These are phyloP conservation scores for Chlorella sorokiniana DNA, from an alignment of 139 green algal genomes.

Conservation along the genomic window DNA sequence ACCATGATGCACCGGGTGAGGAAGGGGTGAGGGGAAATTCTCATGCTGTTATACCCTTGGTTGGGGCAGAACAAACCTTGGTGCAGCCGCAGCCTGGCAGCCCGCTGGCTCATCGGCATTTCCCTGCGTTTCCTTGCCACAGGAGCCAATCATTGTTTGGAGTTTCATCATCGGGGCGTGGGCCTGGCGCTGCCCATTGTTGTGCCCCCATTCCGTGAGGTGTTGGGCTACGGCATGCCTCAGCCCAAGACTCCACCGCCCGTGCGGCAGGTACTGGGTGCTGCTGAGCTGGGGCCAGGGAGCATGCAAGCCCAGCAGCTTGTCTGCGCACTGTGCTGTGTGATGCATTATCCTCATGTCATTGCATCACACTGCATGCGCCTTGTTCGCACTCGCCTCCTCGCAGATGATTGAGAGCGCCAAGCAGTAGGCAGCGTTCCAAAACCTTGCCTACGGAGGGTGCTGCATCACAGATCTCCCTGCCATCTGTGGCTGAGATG, in stretches of 20 bases:
- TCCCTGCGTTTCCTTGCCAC: conserved; percentile 20
- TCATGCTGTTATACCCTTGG: background rate
- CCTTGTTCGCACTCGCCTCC: background rate
- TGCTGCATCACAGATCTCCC: no score
- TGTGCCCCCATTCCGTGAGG: conserved; percentile 55
- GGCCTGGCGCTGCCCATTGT: conserved; percentile 53
- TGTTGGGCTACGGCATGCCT: conserved; percentile 34
- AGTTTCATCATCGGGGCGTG: conserved; percentile 54
- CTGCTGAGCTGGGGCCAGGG: background rate
- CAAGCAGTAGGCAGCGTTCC: no score
- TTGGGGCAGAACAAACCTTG: background rate
- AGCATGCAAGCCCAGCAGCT: background rate
- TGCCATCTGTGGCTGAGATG: no score
- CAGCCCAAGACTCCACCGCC: conserved; percentile 33
- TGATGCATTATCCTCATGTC: no score
- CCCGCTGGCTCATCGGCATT: background rate
- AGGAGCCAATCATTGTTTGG: conserved; percentile 64
- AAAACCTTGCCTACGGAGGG: no score
- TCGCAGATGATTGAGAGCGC: conserved; percentile 6
- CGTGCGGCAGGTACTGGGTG: background rate
- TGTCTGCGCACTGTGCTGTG: background rate
- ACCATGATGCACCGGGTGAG: conserved; percentile 33
- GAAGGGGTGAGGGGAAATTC: background rate
- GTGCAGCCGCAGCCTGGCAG: background rate
- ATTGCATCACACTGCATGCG: no score